A percentile compares a stretch with the other conserved stretches of the same genome.
Evolutionary conservation across 805 yeast species (phyloP).

Genomic region (Metschnikowia cubensis): DNA sequence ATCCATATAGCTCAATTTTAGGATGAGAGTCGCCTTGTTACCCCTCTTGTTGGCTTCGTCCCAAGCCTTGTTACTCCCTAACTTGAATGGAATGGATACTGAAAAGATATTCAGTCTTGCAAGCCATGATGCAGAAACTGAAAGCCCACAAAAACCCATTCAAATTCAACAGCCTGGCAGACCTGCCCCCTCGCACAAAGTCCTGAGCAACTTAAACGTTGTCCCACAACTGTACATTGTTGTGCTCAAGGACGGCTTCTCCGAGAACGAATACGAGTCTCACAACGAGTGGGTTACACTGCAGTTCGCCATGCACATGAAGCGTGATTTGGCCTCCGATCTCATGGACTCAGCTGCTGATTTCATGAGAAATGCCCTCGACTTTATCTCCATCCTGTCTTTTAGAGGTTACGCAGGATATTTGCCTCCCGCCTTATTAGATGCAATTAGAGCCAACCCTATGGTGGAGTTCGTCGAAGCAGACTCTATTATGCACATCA

Average conservation of each 20-base stretch:
- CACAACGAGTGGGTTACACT: conserved; percentile 15
- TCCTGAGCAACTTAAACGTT: background rate
- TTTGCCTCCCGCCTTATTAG: conserved; percentile 18
- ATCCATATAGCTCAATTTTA: background rate
- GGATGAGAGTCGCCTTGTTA: conserved; percentile 5
- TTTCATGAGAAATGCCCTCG: conserved; percentile 5
- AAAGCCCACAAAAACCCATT: background rate
- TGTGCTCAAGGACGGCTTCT: conserved; percentile 14
- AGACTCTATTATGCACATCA: conserved; percentile 20
- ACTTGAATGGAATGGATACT: conserved; percentile 9
- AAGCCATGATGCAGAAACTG: background rate
- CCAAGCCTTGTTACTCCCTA: conserved; percentile 12
- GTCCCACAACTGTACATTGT: conserved; percentile 16
- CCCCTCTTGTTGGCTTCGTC: conserved; percentile 8
- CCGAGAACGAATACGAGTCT: conserved; percentile 4
- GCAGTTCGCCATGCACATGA: conserved; percentile 8
- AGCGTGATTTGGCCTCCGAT: conserved; percentile 22
- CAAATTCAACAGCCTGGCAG: background rate
- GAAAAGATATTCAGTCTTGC: conserved; percentile 7
- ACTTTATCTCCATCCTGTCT: conserved; percentile 10
- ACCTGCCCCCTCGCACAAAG: background rate
- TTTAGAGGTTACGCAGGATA: conserved; percentile 21
- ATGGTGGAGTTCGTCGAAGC: conserved; percentile 23
- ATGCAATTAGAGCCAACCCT: conserved; percentile 12
- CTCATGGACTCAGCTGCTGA: conserved; percentile 12